Base-by-base conservation (phyloP, 768 basidiomycete genomes). In the Saitozyma sp. region DNA sequence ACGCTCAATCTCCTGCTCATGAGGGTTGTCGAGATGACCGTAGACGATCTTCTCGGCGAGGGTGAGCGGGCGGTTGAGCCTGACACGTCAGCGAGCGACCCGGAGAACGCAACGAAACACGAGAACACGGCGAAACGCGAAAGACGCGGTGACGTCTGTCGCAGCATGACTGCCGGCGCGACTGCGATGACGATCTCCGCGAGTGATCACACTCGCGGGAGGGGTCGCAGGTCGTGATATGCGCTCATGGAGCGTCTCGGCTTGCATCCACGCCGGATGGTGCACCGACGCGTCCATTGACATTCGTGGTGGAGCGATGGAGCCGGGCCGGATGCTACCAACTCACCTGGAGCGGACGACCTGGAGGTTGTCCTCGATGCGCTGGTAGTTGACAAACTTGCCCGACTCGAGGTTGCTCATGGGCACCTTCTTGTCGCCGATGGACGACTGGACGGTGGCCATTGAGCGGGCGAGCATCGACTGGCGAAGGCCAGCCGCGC, bases 11-110 rank as follows among this genome's bases (percentile, higher is more conserved):
- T 76, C 77, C 59, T 74, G 73, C 58, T 76, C 69, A 59, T 88
- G 87, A 58, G 95, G 87, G 81, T 97, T 90, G 81, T 97, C 95
- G 71, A 98, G 85, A 83, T 99, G 96, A 61, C 96, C 96, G 80
- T 99, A 99, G 46, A 97, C 84, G 76, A 96, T 89, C 86, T 97
- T 96, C 82, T 97, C 94, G 62, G 94, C 93, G 71, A 95, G 82
- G 14, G 94, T 96, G 80, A 96, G 82, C 49, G 93, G 93, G 42
- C 92, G 90, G 73, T 88, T 86, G 71, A 96, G 83, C 79, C 93
- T 95, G 64, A 40, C 42, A 54, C 20, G 39, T 46, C 46, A 38
- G 57, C 38, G 29, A 5, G 29, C 5, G 29, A 29, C 29, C 2
- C 29, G 29, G 29, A 29, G 29, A 29, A 29, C 29, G 5, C 29